A percentile compares a stretch with the other conserved stretches of the same genome.
Evolutionary conservation across 805 yeast species (phyloP).

Genomic region (Debaryomyces hansenii): DNA sequence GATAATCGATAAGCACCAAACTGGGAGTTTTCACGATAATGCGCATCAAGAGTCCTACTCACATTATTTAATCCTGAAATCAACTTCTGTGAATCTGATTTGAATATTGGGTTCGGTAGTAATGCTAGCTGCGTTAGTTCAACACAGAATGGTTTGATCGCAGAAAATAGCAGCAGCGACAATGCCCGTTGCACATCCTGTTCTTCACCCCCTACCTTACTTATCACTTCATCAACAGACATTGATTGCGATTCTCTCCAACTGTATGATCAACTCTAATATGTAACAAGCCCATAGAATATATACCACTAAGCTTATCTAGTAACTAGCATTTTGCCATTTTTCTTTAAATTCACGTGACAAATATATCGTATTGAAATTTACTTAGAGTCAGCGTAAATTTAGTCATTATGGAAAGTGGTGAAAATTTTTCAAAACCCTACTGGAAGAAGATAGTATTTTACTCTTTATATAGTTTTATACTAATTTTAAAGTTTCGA

Average conservation of each 20-base stretch:
- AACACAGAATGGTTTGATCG: conserved; percentile 31
- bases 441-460: no score
- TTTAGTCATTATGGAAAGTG: no score
- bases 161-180: conserved; percentile 27
- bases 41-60: conserved; percentile 12
- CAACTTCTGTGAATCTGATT: conserved; percentile 10
- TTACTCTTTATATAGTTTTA: no score
- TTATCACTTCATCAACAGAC: background rate
- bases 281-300: no score
- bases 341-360: background rate
- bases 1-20: conserved; percentile 22
- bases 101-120: conserved; percentile 8
- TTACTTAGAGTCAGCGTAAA: no score
- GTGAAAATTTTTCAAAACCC: no score
- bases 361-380: background rate
- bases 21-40: conserved; percentile 3
- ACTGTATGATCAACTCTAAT: no score
- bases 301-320: no score
- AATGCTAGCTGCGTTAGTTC: conserved; percentile 23
- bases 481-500: no score
- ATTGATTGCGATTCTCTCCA: background rate
- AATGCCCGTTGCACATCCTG: conserved; percentile 3
- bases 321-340: background rate
- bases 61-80: conserved; percentile 9
- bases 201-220: background rate